Conservation (phyloP, 1,139 yeast genomes). For the Kodamaea derodonti region DNA sequence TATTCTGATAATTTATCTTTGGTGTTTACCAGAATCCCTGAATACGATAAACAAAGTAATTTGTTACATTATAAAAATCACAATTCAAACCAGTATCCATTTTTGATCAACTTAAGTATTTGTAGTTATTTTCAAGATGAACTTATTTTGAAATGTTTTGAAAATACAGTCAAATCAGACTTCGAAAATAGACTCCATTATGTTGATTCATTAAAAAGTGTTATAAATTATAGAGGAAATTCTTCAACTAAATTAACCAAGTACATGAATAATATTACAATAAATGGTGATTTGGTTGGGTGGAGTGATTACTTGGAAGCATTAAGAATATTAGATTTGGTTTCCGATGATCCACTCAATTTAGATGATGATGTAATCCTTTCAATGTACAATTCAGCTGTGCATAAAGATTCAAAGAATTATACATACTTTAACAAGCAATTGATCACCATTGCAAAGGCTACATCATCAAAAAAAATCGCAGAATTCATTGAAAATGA, state of each 20-base stretch:
- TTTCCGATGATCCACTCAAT: slow-evolving; percentile 14
- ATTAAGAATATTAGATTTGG: slow-evolving; percentile 46
- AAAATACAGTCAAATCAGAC: slow-evolving; percentile 51
- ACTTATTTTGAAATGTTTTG: slow-evolving; percentile 58
- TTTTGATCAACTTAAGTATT: slow-evolving; percentile 54
- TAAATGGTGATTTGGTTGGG: slow-evolving; percentile 58
- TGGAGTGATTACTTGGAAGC: slow-evolving; percentile 56
- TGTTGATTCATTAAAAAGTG: slow-evolving; percentile 54
- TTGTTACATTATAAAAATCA: slow-evolving; percentile 19
- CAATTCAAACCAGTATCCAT: slow-evolving; percentile 24
- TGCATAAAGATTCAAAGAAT: slow-evolving; percentile 31
- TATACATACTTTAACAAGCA: slow-evolving; percentile 32
- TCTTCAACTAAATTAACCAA: slow-evolving; percentile 27
- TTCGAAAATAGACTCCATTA: slow-evolving; percentile 53
- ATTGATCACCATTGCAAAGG: slow-evolving; percentile 42
- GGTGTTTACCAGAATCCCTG: slow-evolving; percentile 33
- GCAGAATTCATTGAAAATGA: slow-evolving; percentile 48
- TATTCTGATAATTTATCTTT: slow-evolving; percentile 37
- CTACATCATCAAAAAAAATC: slow-evolving; percentile 43
- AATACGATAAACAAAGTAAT: slow-evolving; percentile 40
- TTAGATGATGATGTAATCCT: slow-evolving; percentile 44
- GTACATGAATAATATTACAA: slow-evolving; percentile 48
- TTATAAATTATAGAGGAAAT: slow-evolving; percentile 14
- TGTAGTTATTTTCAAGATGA: slow-evolving; percentile 59
- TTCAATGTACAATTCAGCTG: slow-evolving; percentile 40